Conservation (phyloP, 345 rosid genomes). For the Dimocarpus longan region DNA sequence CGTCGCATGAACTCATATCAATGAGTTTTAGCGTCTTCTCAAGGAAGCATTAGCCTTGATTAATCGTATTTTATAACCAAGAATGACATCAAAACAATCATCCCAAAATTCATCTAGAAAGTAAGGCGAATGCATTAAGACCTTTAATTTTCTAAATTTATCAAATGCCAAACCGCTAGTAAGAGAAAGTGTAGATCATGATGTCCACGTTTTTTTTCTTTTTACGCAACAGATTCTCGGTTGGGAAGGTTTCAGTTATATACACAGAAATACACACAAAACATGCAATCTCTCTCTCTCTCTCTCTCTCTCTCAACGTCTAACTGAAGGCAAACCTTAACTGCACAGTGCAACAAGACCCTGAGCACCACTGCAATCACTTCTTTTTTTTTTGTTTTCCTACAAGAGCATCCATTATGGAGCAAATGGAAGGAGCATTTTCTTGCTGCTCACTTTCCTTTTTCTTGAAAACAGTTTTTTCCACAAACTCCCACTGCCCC, state of each 20-base stretch:
- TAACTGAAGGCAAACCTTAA: conserved; percentile 1
- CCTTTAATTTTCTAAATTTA: too few species aligned
- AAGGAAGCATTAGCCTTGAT: too few species aligned
- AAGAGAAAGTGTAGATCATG: not conserved
- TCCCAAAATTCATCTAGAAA: too few species aligned
- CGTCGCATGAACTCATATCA: too few species aligned
- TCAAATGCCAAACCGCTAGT: not conserved
- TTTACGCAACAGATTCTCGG: not conserved
- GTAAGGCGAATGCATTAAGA: too few species aligned
- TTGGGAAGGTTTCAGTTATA: conserved; percentile 12
- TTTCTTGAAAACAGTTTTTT: conserved; percentile 67
- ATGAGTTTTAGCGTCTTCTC: too few species aligned
- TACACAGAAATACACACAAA: conserved; percentile 27
- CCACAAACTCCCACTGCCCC: conserved; percentile 59
- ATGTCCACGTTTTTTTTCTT: not conserved
- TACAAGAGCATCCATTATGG: conserved; percentile 14
- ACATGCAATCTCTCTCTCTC: conserved; percentile 9
- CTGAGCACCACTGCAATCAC: not conserved
- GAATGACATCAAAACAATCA: too few species aligned
- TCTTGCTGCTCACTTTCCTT: conserved; percentile 50
- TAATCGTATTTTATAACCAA: too few species aligned
- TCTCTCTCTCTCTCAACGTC: not conserved
- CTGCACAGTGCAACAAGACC: not conserved
- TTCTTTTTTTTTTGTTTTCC: not conserved
- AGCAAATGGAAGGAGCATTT: conserved; percentile 39